Conservation (phyloP, 805 yeast species). For the Ogataea siamensis region DNA sequence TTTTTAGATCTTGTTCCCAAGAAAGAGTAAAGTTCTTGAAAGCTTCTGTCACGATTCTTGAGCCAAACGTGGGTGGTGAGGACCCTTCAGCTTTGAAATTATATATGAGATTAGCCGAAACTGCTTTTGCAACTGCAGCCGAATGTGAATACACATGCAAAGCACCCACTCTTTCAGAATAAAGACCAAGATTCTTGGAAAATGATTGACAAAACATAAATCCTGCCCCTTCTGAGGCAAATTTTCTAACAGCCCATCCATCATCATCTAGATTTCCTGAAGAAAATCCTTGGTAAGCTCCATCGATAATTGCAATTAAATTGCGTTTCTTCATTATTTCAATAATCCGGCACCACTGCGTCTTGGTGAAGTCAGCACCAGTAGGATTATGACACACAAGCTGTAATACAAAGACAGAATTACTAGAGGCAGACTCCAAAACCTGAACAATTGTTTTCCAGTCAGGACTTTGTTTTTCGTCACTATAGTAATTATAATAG, state of each 20-base stretch:
- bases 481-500: slow-evolving; percentile 44
- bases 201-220: slow-evolving; percentile 75
- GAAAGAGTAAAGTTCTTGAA: slow-evolving; percentile 27
- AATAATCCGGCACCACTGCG: slow-evolving; percentile 70
- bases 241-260: slow-evolving; percentile 43
- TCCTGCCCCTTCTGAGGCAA: slow-evolving; percentile 42
- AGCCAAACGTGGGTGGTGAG: slow-evolving; percentile 48
- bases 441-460: slow-evolving; percentile 53
- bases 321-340: slow-evolving; percentile 52
- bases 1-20: slow-evolving; percentile 39
- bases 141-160: slow-evolving; percentile 43
- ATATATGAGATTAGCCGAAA: slow-evolving; percentile 31
- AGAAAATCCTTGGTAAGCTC: slow-evolving; percentile 89
- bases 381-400: slow-evolving; percentile 94
- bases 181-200: slow-evolving; percentile 84
- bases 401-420: slow-evolving; percentile 66
- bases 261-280: slow-evolving; percentile 74
- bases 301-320: slow-evolving; percentile 75
- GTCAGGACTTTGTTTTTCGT: slow-evolving; percentile 43
- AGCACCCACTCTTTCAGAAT: slow-evolving; percentile 89
- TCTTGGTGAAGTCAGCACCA: slow-evolving; percentile 75
- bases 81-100: slow-evolving; percentile 42
- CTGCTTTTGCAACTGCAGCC: slow-evolving; percentile 4
- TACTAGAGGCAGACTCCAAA: slow-evolving; percentile 48
- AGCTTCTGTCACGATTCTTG: slow-evolving; percentile 38